These are phyloP conservation scores for Hordeum vulgare DNA, from an alignment of 176 grass and related monocot species.

Conservation along the genomic window MorexV3_pseudomolecules_assembly NC_058518.1:9470917-9471416, in stretches of 20 bases:
- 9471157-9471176: no score
- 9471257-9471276: background rate
- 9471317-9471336: background rate
- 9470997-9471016: background rate
- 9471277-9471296: background rate
- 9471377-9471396: background rate
- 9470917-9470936: no score
- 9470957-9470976: no score
- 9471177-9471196: no score
- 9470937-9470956: no score
- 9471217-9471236: no score
- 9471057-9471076: background rate
- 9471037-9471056: background rate
- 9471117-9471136: no score
- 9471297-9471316: background rate
- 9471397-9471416: background rate
- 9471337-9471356: background rate
- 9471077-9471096: background rate
- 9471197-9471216: no score
- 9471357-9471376: background rate
- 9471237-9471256: background rate
- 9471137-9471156: no score
- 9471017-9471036: background rate
- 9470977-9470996: background rate
- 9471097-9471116: background rate